Conservation (phyloP, 2,329 filamentous ascomycete genomes). For the Fusarium sp. region DNA sequence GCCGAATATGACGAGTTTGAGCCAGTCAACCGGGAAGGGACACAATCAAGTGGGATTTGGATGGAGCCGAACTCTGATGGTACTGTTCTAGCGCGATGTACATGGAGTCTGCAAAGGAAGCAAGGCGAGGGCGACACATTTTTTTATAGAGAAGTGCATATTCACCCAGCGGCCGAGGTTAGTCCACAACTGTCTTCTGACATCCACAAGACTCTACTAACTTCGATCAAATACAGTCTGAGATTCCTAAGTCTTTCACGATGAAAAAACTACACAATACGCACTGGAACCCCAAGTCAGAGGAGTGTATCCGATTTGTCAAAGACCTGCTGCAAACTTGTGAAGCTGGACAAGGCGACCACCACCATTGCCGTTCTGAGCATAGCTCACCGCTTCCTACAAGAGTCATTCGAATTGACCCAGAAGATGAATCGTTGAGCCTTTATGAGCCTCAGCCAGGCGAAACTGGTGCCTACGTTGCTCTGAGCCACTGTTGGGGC, state of each 20-base stretch:
- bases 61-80: not conserved
- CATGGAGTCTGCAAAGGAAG: not conserved
- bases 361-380: not conserved
- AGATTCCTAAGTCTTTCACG: not conserved
- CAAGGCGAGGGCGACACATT: not conserved
- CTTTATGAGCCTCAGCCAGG: not conserved
- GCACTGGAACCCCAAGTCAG: not conserved
- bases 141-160: not conserved
- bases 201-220: not conserved
- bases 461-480: not conserved
- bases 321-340: not conserved
- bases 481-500: slow-evolving; percentile 15
- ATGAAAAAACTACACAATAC: not conserved
- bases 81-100: not conserved
- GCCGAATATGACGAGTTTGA: not conserved
- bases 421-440: not conserved
- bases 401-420: not conserved
- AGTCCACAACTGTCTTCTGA: not conserved
- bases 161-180: not conserved
- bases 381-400: not conserved
- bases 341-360: not conserved
- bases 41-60: not conserved
- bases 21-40: not conserved
- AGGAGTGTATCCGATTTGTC: not conserved
- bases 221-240: not conserved